Conservation (phyloP, 192 early-diverging fungal species). For the Coemansia asiatica region DNA sequence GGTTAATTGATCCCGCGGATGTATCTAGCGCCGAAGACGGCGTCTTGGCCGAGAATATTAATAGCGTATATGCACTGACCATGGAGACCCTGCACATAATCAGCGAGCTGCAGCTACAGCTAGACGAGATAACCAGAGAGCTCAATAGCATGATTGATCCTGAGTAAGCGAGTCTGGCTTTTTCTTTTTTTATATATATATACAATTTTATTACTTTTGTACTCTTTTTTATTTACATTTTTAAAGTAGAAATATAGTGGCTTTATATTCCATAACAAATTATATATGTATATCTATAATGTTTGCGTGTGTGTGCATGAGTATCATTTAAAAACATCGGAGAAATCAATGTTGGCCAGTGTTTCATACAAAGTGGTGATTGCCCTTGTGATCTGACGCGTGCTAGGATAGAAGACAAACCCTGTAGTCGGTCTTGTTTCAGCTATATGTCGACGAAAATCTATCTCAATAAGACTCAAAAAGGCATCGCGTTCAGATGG, state of each 20-base stretch:
- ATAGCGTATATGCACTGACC: slow-evolving; percentile 31
- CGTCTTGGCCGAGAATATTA: slow-evolving; percentile 33
- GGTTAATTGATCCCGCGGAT: slow-evolving; percentile 26
- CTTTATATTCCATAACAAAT: neutral
- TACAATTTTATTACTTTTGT: neutral
- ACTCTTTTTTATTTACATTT: neutral
- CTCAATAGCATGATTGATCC: slow-evolving; percentile 31
- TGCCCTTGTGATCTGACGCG: slow-evolving; percentile 24
- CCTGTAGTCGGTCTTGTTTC: slow-evolving; percentile 14
- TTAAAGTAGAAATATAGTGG: neutral
- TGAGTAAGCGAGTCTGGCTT: neutral
- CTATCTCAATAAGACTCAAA: slow-evolving; percentile 20
- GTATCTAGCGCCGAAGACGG: slow-evolving; percentile 10
- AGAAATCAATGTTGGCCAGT: slow-evolving; percentile 24
- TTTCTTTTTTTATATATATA: neutral
- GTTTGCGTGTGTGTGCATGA: neutral
- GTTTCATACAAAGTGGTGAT: slow-evolving; percentile 25
- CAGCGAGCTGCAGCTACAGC: slow-evolving; percentile 37
- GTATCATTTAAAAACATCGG: slow-evolving; percentile 12
- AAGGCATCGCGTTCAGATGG: slow-evolving; percentile 24
- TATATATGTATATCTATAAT: neutral
- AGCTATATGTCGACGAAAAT: slow-evolving; percentile 22
- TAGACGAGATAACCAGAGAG: slow-evolving; percentile 40
- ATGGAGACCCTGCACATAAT: slow-evolving; percentile 33
- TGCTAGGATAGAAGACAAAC: slow-evolving; percentile 28